Evolutionary conservation across 768 basidiomycete species (phyloP), one percentile per base, ranked within the genome.

Genomic region (Russula virescens): DNA sequence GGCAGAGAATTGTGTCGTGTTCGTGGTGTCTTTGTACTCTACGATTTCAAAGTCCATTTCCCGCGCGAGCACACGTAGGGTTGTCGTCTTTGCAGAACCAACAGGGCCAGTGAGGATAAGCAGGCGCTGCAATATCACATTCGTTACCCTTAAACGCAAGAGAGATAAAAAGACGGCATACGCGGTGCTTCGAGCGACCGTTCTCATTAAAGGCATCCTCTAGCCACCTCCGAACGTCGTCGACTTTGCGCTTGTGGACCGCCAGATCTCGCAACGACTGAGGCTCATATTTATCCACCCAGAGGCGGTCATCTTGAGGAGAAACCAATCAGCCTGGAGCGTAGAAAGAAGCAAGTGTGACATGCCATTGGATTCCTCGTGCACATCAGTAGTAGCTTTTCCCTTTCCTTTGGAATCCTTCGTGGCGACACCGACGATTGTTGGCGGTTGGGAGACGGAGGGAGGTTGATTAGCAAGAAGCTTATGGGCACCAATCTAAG

Each of bases 81-180:
- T 92, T 0, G 94, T 82, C 0, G 96, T 97, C 77, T 99, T 99
- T 0, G 85, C 96, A 0, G 86, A 83, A 1, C 96, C 96, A 9
- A 96, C 87, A 0, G 93, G 91, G 1, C 96, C 96, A 3, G 90
- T 89, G 13, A 99, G 75, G 0, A 84, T 83, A 8, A 98, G 81
- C 31, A 99, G 84, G 50, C 94, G 81, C 91, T 98, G 60, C 5
- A 19, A 43, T 43, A 43, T 43, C 3, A 51, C 31, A 42, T 55
- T 31, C 8, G 26, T 35, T 40, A 16, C 14, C n/a, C 21, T 5
- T 6, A 38, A 45, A 14, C 26, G 18, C 19, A 23, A 3, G 16
- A 23, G 49, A 10, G 8, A 49, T 53, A 53, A 51, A 56, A 13
- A 8, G 31, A 42, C 11, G 52, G 78, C 85, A 42, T 65, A 93